Evolutionary conservation across 306 rosid genomes (phyloP).

Genomic region (Cicer yamashitae): DNA sequence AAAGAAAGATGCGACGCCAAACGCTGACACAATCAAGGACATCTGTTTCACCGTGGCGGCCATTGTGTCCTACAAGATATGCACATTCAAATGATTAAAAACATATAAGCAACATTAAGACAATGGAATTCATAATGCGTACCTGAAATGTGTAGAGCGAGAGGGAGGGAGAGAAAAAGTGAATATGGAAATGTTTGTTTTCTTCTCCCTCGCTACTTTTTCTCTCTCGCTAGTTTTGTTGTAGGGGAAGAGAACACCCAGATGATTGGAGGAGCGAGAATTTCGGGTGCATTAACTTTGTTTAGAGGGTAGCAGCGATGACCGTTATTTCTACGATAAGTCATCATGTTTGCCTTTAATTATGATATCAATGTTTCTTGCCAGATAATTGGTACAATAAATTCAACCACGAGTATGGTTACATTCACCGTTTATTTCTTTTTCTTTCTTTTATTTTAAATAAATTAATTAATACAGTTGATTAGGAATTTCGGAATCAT

Average conservation of each 20-base stretch:
- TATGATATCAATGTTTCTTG: background rate
- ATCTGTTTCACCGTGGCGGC: conserved; percentile 46
- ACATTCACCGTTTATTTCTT: background rate
- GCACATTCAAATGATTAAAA: background rate
- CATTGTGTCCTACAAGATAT: conserved; percentile 35
- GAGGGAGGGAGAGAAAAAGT: background rate
- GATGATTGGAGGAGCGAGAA: background rate
- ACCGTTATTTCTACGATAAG: background rate
- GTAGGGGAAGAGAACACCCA: background rate
- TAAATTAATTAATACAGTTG: background rate
- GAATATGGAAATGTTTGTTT: background rate
- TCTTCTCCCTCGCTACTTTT: background rate
- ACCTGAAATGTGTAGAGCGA: conserved; percentile 1
- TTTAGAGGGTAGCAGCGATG: background rate
- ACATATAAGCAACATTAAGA: background rate
- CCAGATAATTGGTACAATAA: background rate
- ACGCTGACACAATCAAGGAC: conserved; percentile 6
- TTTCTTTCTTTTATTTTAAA: background rate
- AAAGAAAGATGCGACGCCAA: conserved; percentile 43
- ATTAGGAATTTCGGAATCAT: no score
- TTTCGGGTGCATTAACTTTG: background rate
- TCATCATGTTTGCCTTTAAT: background rate
- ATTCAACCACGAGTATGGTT: background rate
- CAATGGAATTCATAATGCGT: background rate
- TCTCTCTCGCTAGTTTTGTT: background rate